Percentiles rank a stretch among this genome's conserved stretches.
phyloP scores from a whole-genome alignment of 2,329 filamentous ascomycete species.

The Epichloe sibirici region DNA sequence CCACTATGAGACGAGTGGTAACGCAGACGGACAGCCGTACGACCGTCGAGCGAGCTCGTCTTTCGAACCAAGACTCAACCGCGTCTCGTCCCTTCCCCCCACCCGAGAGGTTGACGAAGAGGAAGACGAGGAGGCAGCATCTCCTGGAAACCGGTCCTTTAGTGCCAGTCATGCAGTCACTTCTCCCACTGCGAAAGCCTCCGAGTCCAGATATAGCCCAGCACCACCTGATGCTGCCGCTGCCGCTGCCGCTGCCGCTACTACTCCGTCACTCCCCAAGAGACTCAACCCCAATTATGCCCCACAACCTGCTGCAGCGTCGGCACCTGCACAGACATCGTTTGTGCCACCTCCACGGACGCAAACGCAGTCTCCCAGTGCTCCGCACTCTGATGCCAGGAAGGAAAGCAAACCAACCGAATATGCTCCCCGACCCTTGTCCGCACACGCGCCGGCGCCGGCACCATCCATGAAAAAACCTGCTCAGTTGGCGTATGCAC shows the following conservation, averaged over 20 bases:
- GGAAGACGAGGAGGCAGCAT: conserved; percentile 20
- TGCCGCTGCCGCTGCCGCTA: conserved; percentile 21
- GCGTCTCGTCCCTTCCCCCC: conserved; percentile 45
- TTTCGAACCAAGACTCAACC: conserved; percentile 41
- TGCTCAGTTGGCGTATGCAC: conserved; percentile 15
- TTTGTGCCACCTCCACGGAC: conserved; percentile 46
- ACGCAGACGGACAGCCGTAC: conserved; percentile 29
- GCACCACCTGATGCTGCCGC: conserved; percentile 17
- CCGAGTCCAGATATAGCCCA: conserved; percentile 28
- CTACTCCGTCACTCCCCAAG: conserved; percentile 44
- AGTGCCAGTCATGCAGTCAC: conserved; percentile 13
- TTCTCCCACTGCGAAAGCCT: conserved; percentile 11
- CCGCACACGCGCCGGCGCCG: conserved; percentile 31
- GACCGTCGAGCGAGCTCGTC: conserved; percentile 40
- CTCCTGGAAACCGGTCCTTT: conserved; percentile 13
- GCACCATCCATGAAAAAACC: conserved; percentile 20
- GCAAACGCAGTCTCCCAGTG: conserved; percentile 50
- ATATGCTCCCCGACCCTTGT: conserved; percentile 41
- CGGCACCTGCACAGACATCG: conserved; percentile 17
- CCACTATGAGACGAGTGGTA: conserved; percentile 45
- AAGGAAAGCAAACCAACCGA: conserved; percentile 24
- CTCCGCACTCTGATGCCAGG: conserved; percentile 24
- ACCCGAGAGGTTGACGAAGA: conserved; percentile 53
- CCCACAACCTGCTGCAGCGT: conserved; percentile 25
- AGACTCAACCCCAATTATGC: conserved; percentile 38